phyloP scores from a whole-genome alignment of 1,139 yeast species.

The Kodamaea sp. region DNA sequence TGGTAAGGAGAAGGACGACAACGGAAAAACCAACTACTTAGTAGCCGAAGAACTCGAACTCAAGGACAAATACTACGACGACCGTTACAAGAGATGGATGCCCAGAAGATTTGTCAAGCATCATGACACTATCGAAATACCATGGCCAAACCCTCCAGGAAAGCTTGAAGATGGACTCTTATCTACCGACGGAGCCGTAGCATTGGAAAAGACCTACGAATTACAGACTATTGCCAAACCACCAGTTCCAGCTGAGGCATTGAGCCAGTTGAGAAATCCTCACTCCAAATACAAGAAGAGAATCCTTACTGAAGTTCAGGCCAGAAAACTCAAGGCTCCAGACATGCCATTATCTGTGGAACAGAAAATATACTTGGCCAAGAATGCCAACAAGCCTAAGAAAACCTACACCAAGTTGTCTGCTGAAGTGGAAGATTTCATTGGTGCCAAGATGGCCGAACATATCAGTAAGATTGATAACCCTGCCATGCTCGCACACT shows the following conservation, averaged over 20 bases:
- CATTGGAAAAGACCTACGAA: slow-evolving; percentile 72
- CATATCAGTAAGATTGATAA: slow-evolving; percentile 47
- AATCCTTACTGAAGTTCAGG: slow-evolving; percentile 58
- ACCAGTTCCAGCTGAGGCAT: slow-evolving; percentile 69
- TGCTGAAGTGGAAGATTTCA: slow-evolving; percentile 65
- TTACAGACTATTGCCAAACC: slow-evolving; percentile 66
- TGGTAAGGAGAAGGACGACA: slow-evolving; percentile 64
- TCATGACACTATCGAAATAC: slow-evolving; percentile 69
- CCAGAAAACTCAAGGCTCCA: slow-evolving; percentile 66
- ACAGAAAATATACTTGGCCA: slow-evolving; percentile 63
- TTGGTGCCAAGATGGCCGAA: slow-evolving; percentile 68
- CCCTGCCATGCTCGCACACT: slow-evolving; percentile 40
- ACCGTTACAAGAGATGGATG: slow-evolving; percentile 69
- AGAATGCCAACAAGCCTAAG: slow-evolving; percentile 46
- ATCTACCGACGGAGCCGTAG: slow-evolving; percentile 60
- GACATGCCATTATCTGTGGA: slow-evolving; percentile 74
- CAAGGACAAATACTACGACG: slow-evolving; percentile 71
- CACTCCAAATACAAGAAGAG: slow-evolving; percentile 60
- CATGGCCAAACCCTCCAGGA: slow-evolving; percentile 86
- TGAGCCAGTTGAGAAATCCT: slow-evolving; percentile 74
- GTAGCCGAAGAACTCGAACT: slow-evolving; percentile 77
- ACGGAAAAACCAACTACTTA: slow-evolving; percentile 61
- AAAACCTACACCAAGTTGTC: slow-evolving; percentile 54
- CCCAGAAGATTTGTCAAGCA: slow-evolving; percentile 75
- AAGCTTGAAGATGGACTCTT: slow-evolving; percentile 57